phyloP scores from a whole-genome alignment of 2,329 filamentous ascomycete species.

The Phialophora macrospora region DNA sequence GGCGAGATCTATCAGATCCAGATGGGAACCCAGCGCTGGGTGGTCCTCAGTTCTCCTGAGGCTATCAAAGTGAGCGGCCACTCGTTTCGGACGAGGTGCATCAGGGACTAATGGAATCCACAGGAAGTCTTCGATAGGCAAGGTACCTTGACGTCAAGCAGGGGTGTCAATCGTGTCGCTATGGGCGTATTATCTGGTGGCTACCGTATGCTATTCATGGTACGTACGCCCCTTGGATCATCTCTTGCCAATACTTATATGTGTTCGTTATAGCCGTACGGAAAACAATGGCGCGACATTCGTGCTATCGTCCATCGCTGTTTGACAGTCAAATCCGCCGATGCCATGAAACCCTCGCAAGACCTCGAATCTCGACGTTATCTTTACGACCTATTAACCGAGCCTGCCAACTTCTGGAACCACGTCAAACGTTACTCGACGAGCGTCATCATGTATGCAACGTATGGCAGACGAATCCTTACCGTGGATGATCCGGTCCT shows the following conservation, averaged over 20 bases:
- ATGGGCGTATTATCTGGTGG: conserved; percentile 20
- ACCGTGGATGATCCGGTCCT: conserved; percentile 17
- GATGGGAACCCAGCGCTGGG: conserved; percentile 29
- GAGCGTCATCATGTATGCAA: conserved; percentile 10
- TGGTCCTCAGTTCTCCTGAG: conserved; percentile 19
- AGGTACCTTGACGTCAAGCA: conserved; percentile 15
- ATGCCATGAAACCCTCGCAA: conserved; percentile 14
- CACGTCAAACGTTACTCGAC: conserved; percentile 17
- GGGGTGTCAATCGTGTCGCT: conserved; percentile 9
- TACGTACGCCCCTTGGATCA: background rate
- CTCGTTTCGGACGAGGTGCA: background rate
- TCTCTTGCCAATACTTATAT: background rate
- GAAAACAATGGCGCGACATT: conserved; percentile 13
- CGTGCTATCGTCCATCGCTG: conserved; percentile 18
- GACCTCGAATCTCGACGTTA: conserved; percentile 13
- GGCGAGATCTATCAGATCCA: conserved; percentile 32
- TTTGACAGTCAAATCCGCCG: conserved; percentile 16
- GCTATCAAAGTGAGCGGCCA: conserved; percentile 16
- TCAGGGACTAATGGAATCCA: background rate
- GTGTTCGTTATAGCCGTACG: conserved; percentile 12
- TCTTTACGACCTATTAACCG: conserved; percentile 14
- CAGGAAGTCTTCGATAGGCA: conserved; percentile 17
- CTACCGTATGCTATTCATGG: conserved; percentile 24
- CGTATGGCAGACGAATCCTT: conserved; percentile 3
- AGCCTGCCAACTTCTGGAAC: conserved; percentile 11